Evolutionary conservation across 345 rosid genomes (phyloP).

Genomic region (Citrus sinensis): DNA sequence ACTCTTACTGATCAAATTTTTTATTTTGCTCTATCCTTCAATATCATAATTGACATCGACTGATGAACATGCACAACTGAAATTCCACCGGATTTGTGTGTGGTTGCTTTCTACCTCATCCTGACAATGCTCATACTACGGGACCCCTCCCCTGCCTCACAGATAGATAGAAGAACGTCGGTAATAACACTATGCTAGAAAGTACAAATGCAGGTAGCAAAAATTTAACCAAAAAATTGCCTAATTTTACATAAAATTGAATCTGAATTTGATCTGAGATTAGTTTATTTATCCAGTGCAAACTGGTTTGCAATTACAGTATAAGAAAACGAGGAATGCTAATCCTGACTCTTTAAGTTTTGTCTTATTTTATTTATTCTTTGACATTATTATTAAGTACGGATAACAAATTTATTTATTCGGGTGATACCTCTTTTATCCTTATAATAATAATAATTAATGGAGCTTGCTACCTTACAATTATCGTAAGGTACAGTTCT

Average conservation of each 20-base stretch:
- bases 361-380: too few relatives aligned
- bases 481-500: rapidly evolving
- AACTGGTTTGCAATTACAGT: too few relatives aligned
- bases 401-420: too few relatives aligned
- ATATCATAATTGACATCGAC: neutral
- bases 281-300: neutral
- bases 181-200: neutral
- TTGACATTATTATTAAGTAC: too few relatives aligned
- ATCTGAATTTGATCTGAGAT: neutral
- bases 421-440: too few relatives aligned
- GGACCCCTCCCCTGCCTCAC: neutral
- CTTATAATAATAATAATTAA: too few relatives aligned
- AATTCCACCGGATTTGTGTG: too few relatives aligned
- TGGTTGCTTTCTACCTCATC: neutral
- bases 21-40: neutral
- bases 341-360: too few relatives aligned
- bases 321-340: too few relatives aligned
- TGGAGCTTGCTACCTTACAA: rapidly evolving
- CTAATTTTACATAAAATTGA: neutral
- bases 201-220: neutral
- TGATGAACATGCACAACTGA: too few relatives aligned
- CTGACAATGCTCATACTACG: neutral
- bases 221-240: neutral
- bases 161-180: neutral
- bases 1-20: neutral